Percentiles rank a stretch among this genome's conserved stretches.
phyloP scores from a whole-genome alignment of 2,329 filamentous ascomycete species.

The Aspergillus clavatus region DNA sequence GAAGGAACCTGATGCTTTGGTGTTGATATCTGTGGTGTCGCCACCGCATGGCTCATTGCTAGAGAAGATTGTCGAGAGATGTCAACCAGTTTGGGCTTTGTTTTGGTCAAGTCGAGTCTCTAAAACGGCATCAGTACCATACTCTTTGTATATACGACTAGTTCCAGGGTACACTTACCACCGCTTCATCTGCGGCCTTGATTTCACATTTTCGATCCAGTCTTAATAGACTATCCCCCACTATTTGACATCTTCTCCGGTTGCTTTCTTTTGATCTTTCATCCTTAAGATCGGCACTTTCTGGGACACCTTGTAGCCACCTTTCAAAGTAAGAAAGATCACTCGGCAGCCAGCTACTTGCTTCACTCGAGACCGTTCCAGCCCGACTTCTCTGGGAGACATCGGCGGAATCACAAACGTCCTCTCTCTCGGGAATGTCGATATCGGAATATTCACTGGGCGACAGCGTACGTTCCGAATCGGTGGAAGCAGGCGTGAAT shows the following conservation, averaged over 20 bases:
- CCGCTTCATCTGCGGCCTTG: conserved; percentile 18
- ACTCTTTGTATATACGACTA: no score
- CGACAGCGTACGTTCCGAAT: conserved; percentile 10
- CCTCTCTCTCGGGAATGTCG: conserved; percentile 8
- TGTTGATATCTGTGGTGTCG: conserved; percentile 23
- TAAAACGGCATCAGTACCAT: conserved; percentile 12
- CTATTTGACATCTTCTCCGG: conserved; percentile 16
- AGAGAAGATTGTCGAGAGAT: conserved; percentile 35
- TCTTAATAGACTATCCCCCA: conserved; percentile 4
- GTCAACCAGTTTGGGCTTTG: conserved; percentile 35
- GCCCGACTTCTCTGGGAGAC: conserved; percentile 28
- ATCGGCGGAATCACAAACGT: conserved; percentile 18
- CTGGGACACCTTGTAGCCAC: conserved; percentile 37
- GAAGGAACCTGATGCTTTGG: conserved; percentile 26
- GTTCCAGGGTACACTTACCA: conserved; percentile 15
- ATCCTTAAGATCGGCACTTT: conserved; percentile 22
- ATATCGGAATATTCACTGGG: conserved; percentile 11
- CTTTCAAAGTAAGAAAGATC: conserved; percentile 35
- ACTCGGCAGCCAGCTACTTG: conserved; percentile 33
- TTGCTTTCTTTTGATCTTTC: conserved; percentile 26
- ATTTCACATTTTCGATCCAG: conserved; percentile 11
- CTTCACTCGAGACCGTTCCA: conserved; percentile 33
- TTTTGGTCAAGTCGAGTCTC: conserved; percentile 34
- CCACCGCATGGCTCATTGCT: conserved; percentile 21
- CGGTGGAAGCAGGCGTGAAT: conserved; percentile 7